Percentiles rank a stretch among this genome's conserved stretches.
phyloP scores from a whole-genome alignment of 2,329 filamentous ascomycete genomes.

The Fusarium beomiforme region DNA sequence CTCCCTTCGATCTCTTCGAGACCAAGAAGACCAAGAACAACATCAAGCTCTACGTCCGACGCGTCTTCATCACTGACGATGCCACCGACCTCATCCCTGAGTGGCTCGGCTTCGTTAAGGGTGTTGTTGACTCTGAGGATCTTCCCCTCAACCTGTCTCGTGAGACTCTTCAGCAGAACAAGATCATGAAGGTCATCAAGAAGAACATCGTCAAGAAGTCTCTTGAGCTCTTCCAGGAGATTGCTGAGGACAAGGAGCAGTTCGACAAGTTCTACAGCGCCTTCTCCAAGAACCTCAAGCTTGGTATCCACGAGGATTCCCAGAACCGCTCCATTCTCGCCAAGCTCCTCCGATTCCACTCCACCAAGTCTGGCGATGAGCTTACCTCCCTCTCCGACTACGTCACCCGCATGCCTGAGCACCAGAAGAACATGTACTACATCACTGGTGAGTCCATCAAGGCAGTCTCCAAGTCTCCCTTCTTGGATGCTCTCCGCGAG shows the following conservation, averaged over 20 bases:
- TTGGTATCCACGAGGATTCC: slow-evolving; percentile 99
- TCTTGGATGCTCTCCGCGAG: slow-evolving; percentile 97
- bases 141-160: slow-evolving; percentile 99
- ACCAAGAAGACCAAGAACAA: slow-evolving; percentile 99
- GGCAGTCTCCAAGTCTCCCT: slow-evolving; percentile 97
- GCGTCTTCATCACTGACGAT: slow-evolving; percentile 99
- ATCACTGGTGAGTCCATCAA: slow-evolving; percentile 99
- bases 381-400: slow-evolving; percentile 95
- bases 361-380: slow-evolving; percentile 98
- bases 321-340: slow-evolving; percentile 94
- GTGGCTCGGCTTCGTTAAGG: slow-evolving; percentile 99
- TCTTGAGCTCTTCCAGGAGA: slow-evolving; percentile 99
- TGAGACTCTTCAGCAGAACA: slow-evolving; percentile 99
- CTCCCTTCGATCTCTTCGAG: slow-evolving; percentile 99
- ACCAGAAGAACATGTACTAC: slow-evolving; percentile 99
- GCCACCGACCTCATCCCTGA: slow-evolving; percentile 98
- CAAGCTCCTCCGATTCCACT: slow-evolving; percentile 99
- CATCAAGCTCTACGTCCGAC: slow-evolving; percentile 99
- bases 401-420: slow-evolving; percentile 98
- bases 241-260: slow-evolving; percentile 99
- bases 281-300: slow-evolving; percentile 99
- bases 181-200: slow-evolving; percentile 99
- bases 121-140: slow-evolving; percentile 99
- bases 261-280: slow-evolving; percentile 99
- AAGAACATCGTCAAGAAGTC: slow-evolving; percentile 99